Percentiles rank a stretch among this genome's conserved stretches.
phyloP scores from a whole-genome alignment of 1,139 yeast genomes.

The Sugiyamaella japonica region DNA sequence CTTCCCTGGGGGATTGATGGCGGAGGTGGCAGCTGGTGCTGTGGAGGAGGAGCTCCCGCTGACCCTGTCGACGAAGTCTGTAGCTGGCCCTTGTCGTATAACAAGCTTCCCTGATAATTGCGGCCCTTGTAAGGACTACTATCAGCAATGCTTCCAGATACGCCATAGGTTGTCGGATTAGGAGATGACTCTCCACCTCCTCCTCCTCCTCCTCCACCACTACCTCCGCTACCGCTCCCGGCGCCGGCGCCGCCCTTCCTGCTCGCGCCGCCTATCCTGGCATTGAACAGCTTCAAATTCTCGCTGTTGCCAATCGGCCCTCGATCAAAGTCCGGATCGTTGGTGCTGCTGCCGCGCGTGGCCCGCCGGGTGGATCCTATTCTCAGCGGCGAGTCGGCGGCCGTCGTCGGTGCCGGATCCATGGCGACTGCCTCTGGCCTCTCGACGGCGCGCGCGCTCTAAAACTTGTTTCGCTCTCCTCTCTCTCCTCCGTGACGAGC shows the following conservation, averaged over 20 bases:
- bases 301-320: conserved; percentile 18
- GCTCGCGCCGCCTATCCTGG: conserved; percentile 10
- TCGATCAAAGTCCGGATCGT: conserved; percentile 25
- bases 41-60: background rate
- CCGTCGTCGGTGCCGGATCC: conserved; percentile 16
- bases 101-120: background rate
- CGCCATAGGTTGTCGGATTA: conserved; percentile 9
- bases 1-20: background rate
- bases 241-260: background rate
- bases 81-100: background rate
- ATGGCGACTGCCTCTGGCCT: background rate
- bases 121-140: background rate
- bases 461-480: too few relatives aligned
- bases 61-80: background rate
- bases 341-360: conserved; percentile 3
- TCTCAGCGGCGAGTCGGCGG: conserved; percentile 14
- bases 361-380: conserved; percentile 15
- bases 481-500: too few relatives aligned
- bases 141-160: conserved; percentile 8
- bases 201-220: background rate
- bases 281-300: conserved; percentile 18
- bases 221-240: conserved; percentile 1
- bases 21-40: conserved; percentile 5
- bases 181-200: background rate
- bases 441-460: too few relatives aligned